Evolutionary conservation across 2,329 filamentous ascomycete species (phyloP).

Genomic region (Zymoseptoria brevis): DNA sequence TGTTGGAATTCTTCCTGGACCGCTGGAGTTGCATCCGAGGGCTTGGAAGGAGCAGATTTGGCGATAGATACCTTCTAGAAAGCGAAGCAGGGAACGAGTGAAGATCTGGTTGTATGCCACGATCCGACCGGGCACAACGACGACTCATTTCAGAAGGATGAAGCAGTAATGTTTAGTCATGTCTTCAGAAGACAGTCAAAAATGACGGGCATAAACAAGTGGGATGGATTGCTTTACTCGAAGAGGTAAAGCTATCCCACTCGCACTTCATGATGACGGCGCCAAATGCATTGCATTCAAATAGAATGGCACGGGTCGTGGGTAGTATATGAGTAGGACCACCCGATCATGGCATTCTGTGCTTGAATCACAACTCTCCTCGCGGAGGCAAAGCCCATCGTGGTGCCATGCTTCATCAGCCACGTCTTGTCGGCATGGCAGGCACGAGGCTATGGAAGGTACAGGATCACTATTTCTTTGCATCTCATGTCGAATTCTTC

Average conservation of each 20-base stretch:
- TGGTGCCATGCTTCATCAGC: neutral
- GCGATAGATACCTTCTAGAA: constrained; percentile 5
- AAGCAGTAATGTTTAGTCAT: neutral
- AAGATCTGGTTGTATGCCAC: no score
- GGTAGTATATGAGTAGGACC: neutral
- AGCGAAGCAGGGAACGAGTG: no score
- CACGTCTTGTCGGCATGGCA: neutral
- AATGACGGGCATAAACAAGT: neutral
- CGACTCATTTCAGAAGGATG: neutral
- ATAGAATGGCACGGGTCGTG: neutral
- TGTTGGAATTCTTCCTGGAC: constrained; percentile 50
- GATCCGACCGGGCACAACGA: neutral
- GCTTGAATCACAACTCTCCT: neutral
- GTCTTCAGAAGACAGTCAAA: neutral
- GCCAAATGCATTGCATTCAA: neutral
- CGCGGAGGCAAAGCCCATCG: neutral
- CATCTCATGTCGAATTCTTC: neutral
- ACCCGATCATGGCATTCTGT: neutral
- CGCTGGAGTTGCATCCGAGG: constrained; percentile 24
- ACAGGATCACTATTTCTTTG: neutral
- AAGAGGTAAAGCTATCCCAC: neutral
- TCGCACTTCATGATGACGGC: neutral
- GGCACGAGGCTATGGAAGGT: neutral
- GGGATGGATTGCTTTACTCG: neutral
- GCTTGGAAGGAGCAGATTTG: constrained; percentile 27